phyloP scores from a whole-genome alignment of 1,139 yeast genomes.

The Saccharomycopsis crataegensis region DNA sequence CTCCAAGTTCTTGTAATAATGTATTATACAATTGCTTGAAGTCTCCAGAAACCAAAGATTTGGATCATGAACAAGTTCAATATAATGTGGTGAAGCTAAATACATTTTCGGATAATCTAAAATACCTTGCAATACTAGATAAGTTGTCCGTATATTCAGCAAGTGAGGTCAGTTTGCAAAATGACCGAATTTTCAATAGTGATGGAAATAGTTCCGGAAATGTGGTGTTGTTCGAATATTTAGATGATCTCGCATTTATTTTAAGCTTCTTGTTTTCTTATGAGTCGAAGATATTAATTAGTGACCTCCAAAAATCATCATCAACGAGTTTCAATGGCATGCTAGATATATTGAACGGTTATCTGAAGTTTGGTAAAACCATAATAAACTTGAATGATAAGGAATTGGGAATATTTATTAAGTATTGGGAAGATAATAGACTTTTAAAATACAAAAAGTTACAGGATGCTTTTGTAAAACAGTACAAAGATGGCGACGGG shows the following conservation, averaged over 20 bases:
- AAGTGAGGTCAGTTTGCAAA: not conserved
- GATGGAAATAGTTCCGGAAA: not conserved
- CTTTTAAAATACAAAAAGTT: conserved; percentile 2
- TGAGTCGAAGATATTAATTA: not conserved
- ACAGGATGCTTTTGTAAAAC: not conserved
- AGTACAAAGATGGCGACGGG: not conserved
- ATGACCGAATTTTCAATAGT: not conserved
- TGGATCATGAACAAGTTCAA: not conserved
- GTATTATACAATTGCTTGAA: conserved; percentile 6
- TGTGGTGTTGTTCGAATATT: conserved; percentile 12
- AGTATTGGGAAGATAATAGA: conserved; percentile 18
- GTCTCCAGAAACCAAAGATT: not conserved
- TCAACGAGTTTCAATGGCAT: not conserved
- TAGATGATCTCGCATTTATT: conserved; percentile 15
- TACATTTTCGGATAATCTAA: conserved; percentile 9
- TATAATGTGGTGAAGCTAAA: conserved; percentile 12
- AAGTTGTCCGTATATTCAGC: conserved; percentile 8
- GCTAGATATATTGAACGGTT: conserved; percentile 16
- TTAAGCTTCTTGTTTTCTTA: not conserved
- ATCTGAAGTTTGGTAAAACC: conserved; percentile 10
- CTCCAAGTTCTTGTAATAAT: not conserved
- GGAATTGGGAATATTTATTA: conserved; percentile 15
- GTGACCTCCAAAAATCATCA: not conserved
- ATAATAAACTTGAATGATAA: conserved; percentile 3
- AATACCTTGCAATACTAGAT: conserved; percentile 12